Percentiles rank a stretch among this genome's conserved stretches.
These are phyloP conservation scores for Trichoderma sp. DNA, from an alignment of 2,329 filamentous ascomycete genomes.

Conservation along the genomic window DNA sequence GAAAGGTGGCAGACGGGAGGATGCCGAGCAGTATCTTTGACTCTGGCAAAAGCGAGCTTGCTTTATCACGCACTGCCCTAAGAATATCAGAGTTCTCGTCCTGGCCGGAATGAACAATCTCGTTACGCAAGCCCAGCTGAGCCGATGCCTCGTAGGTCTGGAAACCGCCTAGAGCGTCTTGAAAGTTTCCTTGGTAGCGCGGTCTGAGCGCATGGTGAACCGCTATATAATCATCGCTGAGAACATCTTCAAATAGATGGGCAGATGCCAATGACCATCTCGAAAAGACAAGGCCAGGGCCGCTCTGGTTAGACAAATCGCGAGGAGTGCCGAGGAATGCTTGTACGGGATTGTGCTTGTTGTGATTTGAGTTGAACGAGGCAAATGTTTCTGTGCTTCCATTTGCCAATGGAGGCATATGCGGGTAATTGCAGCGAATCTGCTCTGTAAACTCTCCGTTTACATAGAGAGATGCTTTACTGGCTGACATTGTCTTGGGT, in stretches of 20 bases:
- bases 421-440: conserved; percentile 84
- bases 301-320: conserved; percentile 77
- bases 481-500: conserved; percentile 72
- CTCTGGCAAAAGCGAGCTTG: conserved; percentile 80
- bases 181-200: conserved; percentile 92
- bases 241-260: conserved; percentile 81
- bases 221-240: conserved; percentile 89
- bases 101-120: conserved; percentile 84
- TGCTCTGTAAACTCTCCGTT: conserved; percentile 95
- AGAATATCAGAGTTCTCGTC: conserved; percentile 92
- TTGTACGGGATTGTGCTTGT: conserved; percentile 73
- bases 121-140: conserved; percentile 85
- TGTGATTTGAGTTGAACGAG: conserved; percentile 63
- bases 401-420: conserved; percentile 68
- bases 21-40: conserved; percentile 81
- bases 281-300: conserved; percentile 72
- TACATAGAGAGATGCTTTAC: conserved; percentile 86
- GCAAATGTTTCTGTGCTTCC: conserved; percentile 69
- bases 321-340: conserved; percentile 92
- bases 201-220: conserved; percentile 90
- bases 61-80: conserved; percentile 82
- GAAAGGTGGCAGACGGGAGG: conserved; percentile 77
- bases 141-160: conserved; percentile 96
- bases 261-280: conserved; percentile 90
- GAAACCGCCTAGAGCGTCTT: conserved; percentile 93